Conservation (phyloP, 257 asterid genomes). For the Solanum chaucha region DNA sequence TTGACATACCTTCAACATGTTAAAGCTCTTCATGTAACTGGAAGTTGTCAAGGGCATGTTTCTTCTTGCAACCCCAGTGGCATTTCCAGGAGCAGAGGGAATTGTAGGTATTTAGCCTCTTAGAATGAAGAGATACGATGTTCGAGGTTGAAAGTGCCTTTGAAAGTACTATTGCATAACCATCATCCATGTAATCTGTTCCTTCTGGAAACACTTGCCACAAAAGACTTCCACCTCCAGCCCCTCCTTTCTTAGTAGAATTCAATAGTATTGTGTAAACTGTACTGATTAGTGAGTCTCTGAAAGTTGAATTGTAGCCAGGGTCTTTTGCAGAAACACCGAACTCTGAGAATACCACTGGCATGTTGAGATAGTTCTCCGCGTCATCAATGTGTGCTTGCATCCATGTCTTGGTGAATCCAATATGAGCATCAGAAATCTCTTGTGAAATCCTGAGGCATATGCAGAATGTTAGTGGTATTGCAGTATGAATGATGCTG, state of each 20-base stretch:
- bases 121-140: conserved; percentile 56
- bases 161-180: conserved; percentile 73
- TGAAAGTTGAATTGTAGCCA: conserved; percentile 52
- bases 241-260: conserved; percentile 71
- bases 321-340: conserved; percentile 73
- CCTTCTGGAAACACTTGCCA: conserved; percentile 96
- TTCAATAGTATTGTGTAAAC: conserved; percentile 53
- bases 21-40: conserved; percentile 47
- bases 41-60: conserved; percentile 27
- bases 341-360: conserved; percentile 69
- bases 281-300: conserved; percentile 35
- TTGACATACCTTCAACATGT: neutral
- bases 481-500: neutral
- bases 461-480: neutral
- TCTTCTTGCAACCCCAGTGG: conserved; percentile 82
- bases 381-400: conserved; percentile 85
- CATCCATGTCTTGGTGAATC: conserved; percentile 84
- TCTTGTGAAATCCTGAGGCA: conserved; percentile 55
- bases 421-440: conserved; percentile 53
- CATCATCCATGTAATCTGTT: conserved; percentile 90
- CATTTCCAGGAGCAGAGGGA: conserved; percentile 64
- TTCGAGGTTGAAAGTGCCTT: conserved; percentile 44
- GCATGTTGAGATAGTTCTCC: conserved; percentile 64
- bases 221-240: conserved; percentile 65
- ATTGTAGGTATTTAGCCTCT: conserved; percentile 45